Conservation (phyloP, 345 rosid genomes). For the Gossypium arboreum region DNA sequence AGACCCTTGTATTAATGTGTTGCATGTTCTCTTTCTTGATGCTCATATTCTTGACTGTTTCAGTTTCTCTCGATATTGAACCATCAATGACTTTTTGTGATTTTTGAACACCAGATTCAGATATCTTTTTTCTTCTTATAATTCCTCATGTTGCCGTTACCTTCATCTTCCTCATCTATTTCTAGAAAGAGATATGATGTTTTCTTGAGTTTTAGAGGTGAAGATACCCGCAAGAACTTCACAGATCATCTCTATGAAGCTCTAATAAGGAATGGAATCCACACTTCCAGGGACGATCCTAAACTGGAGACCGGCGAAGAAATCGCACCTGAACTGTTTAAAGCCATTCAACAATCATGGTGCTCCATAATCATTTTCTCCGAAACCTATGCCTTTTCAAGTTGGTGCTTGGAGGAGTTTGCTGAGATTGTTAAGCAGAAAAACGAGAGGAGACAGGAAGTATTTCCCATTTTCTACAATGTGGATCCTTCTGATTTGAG, state of each 20-base stretch:
- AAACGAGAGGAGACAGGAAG: constrained; percentile 12
- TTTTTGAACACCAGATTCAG: too few relatives aligned
- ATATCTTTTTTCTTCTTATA: background rate
- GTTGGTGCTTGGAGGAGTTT: constrained; percentile 7
- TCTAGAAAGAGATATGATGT: background rate
- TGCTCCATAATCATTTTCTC: constrained; percentile 1
- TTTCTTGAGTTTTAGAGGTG: background rate
- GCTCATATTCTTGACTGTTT: too few relatives aligned
- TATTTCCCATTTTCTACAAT: constrained; percentile 26
- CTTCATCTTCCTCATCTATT: background rate
- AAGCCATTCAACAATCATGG: constrained; percentile 12
- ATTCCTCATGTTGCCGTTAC: background rate
- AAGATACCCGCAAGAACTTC: background rate
- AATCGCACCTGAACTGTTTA: background rate
- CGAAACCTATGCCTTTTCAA: background rate
- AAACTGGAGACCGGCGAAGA: background rate
- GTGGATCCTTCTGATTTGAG: constrained; percentile 19
- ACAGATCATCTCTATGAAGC: background rate
- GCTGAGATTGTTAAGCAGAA: constrained; percentile 2
- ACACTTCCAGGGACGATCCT: background rate
- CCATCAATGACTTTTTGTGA: too few relatives aligned
- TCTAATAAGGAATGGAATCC: background rate
- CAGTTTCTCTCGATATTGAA: too few relatives aligned
- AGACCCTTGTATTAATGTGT: too few relatives aligned
- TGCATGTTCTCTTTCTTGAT: too few relatives aligned